These are phyloP conservation scores for Lasiodiplodia citricola DNA, from an alignment of 2,329 filamentous ascomycete genomes.

Conservation along the genomic window DNA sequence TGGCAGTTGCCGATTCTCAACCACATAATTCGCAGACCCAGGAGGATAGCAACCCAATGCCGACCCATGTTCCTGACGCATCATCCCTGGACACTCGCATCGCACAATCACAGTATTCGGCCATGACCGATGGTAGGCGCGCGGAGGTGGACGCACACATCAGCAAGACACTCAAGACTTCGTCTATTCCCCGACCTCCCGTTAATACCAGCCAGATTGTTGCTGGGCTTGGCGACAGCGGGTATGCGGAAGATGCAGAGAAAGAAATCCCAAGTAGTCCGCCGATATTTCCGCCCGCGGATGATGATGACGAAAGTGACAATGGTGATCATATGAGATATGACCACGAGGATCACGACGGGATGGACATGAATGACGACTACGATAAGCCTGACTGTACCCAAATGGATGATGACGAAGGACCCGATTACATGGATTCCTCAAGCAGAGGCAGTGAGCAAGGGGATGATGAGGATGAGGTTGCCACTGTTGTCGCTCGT, in stretches of 20 bases:
- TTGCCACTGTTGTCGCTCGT: not conserved
- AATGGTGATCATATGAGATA: not conserved
- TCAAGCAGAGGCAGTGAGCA: constrained; percentile 1
- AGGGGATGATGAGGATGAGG: not conserved
- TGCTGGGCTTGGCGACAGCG: not conserved
- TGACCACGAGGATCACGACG: not conserved
- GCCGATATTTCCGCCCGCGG: constrained; percentile 36
- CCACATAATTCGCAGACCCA: constrained; percentile 38
- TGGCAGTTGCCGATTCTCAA: constrained; percentile 54
- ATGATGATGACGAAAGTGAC: constrained; percentile 33
- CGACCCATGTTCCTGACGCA: constrained; percentile 39
- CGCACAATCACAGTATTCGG: constrained; percentile 38
- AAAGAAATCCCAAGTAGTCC: constrained; percentile 45
- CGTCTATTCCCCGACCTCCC: constrained; percentile 36
- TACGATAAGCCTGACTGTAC: constrained; percentile 25
- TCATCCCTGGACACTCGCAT: constrained; percentile 46
- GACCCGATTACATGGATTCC: constrained; percentile 16
- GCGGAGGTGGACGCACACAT: constrained; percentile 18
- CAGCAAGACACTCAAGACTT: constrained; percentile 29
- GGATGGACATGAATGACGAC: constrained; percentile 10
- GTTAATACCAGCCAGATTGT: constrained; percentile 31
- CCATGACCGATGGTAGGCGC: constrained; percentile 12
- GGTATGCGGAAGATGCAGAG: constrained; percentile 31
- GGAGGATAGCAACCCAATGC: constrained; percentile 35
- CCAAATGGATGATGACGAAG: constrained; percentile 12